Base-by-base conservation (phyloP, 2,329 filamentous ascomycete genomes). In the Pseudocercospora eumusae region DNA sequence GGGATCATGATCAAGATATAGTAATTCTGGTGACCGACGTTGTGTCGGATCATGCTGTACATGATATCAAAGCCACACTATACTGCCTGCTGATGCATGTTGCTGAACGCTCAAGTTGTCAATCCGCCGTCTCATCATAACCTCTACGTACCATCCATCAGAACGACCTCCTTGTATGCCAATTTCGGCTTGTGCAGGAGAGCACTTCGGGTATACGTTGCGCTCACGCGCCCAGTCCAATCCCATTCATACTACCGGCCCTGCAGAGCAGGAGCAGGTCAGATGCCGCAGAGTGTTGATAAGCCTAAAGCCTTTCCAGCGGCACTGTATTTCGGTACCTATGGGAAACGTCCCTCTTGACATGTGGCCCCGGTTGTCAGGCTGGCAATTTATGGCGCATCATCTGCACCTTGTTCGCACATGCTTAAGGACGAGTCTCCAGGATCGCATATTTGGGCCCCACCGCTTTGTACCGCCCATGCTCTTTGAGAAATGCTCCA, bases 71-170 rank as follows among this genome's bases (percentile, higher is more conserved):
- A 40, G 36, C 15, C 13, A 40, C 25, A 25, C 31, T 57, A 42
- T 23, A 20, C 21, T 21, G 42, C 31, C 52, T 36, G 52, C 27
- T 57, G 23, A 31, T 59, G 44, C 56, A 21, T 44, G 45, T 4
- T 33, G 49, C 47, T 56, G 31, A 57, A 60, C 57, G 61, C 50
- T 59, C 55, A 49, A 31, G 50, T 42, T 57, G 40, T 49, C 49
- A 45, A 40, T n/a, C 31, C 28, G 36, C 53, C 53, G 31, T 56
- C 31, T 27, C 54, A 15, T 57, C 54, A 23, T 57, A 45, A 57
- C 9, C 20, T 21, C 10, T 31, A 25, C 23, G 40, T n/a, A 28
- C 47, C 47, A 13, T 18, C 23, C 15, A 15, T 25, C 15, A 13
- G 10, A 52, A 28, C 47, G 47, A 23, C 47, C 44, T 25, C 18